Evolutionary conservation across 2,329 filamentous ascomycete species (phyloP), one percentile per base, ranked within the genome.

Genomic region (Cladophialophora immunda): DNA sequence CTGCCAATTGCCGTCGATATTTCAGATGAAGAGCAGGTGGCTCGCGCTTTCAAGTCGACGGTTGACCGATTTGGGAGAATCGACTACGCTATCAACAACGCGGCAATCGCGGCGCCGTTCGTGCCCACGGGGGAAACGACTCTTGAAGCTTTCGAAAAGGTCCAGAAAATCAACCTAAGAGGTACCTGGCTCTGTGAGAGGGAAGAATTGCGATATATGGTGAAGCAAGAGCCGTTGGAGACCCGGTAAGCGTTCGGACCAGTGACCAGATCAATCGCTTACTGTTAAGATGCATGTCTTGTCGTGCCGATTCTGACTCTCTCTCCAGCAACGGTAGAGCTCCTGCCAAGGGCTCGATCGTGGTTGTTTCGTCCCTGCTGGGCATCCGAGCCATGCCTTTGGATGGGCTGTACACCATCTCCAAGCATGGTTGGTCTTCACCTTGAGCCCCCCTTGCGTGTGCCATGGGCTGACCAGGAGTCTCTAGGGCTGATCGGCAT

Each of bases 21-120:
- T 25, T 19, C 17, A 13, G 52, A 57, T 57, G 61, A 64, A 30
- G 53, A 57, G 61, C 52, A 57, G 52, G 25, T 57, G 9, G 27
- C 15, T 25, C 19, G 25, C 25, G 61, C 52, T 13, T 57, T 64
- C 34, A 19, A 32, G 41, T n/a, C 9, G 11, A 36, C 45, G 9
- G 27, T 62, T 2, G 50, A 11, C 9, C 27, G 25, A 34, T 85
- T 85, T 65, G 76, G 76, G 0, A 80, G 85, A 5, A 73, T 88
- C 2, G 85, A 88, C 71, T 88, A 87, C 72, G 82, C 81, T 0
- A 82, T 87, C 13, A 85, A 85, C 65, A 86, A 85, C 61, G 86
- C 85, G 0, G 86, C 86, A 0, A 80, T 87, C 3, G 71, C 84
- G 1, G 81, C 82, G 2, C 74, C 76, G 3, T 74, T 78, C 8